Evolutionary conservation across 495 filamentous ascomycete species (phyloP), one percentile per base, ranked within the genome.

Genomic region (Rusavskia elegans): DNA sequence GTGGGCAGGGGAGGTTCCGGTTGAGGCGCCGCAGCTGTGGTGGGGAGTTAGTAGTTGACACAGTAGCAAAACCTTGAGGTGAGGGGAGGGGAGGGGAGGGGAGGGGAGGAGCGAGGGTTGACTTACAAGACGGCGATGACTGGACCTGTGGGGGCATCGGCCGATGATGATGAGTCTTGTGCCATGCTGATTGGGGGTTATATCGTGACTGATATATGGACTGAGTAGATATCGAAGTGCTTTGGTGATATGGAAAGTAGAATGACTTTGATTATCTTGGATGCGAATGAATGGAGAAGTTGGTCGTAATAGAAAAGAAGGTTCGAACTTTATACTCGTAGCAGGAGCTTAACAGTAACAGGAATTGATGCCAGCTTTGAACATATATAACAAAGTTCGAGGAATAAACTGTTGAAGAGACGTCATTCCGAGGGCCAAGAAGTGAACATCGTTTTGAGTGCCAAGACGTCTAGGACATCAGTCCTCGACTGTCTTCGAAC

Each of bases 51-150:
- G 45, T 13, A 57, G 57, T 54, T 17, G 61, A 59, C 38, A 37
- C 42, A 8, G 30, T 1, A 14, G n/a, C n/a, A n/a, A n/a, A n/a
- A n/a, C n/a, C n/a, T 23, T 35, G 29, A 17, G 25, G 27, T 48
- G 30, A 45, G 44, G 48, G 29, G 45, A 37, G 44, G 42, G 29
- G 21, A 30, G 20, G 44, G 3, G 16, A 49, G 50, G 45, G 53
- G 54, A 45, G 50, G 10, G 5, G 49, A 48, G 45, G 53, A 53
- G 44, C 49, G 49, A 51, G 45, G 57, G 52, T 37, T 21, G 46
- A 25, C 80, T 68, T 78, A 89, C 85, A 89, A 85, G 37, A 87
- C 85, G 58, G 81, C 88, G 64, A 89, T 81, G 53, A 89, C 85
- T 1, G 80, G 49, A 9, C 49, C 20, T 41, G 40, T 46, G 41